Evolutionary conservation across 2,329 filamentous ascomycete species (phyloP).

Genomic region (Monosporascus sp.): DNA sequence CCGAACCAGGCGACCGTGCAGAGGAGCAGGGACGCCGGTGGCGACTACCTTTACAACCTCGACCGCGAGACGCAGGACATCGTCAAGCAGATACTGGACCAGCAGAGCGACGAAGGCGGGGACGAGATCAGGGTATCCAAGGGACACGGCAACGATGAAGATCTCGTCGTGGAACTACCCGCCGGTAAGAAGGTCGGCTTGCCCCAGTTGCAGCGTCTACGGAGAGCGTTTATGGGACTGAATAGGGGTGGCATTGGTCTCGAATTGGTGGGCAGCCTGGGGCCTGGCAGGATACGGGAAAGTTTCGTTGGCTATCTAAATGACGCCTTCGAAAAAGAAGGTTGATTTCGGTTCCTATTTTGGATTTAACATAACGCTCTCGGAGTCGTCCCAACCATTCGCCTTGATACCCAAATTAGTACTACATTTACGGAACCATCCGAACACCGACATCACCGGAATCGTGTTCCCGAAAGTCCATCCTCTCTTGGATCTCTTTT

Average conservation of each 20-base stretch:
- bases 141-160: conserved; percentile 31
- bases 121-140: conserved; percentile 47
- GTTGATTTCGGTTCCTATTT: conserved; percentile 23
- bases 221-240: conserved; percentile 71
- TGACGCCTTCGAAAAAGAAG: conserved; percentile 56
- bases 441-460: no score
- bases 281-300: conserved; percentile 50
- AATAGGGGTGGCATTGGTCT: conserved; percentile 64
- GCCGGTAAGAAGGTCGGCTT: conserved; percentile 58
- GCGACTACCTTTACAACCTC: conserved; percentile 75
- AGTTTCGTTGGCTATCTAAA: conserved; percentile 64
- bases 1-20: conserved; percentile 73
- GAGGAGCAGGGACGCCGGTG: conserved; percentile 53
- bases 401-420: no score
- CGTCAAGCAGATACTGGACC: conserved; percentile 62
- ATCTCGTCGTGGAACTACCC: conserved; percentile 59
- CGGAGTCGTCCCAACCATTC: no score
- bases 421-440: no score
- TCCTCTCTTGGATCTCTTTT: no score
- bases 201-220: conserved; percentile 70
- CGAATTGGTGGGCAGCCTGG: conserved; percentile 49
- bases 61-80: conserved; percentile 76
- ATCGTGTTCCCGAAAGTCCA: no score
- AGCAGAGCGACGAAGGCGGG: conserved; percentile 61
- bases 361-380: neutral